Evolutionary conservation across 2,329 filamentous ascomycete species (phyloP).

Genomic region (Aspergillus phoenicis): DNA sequence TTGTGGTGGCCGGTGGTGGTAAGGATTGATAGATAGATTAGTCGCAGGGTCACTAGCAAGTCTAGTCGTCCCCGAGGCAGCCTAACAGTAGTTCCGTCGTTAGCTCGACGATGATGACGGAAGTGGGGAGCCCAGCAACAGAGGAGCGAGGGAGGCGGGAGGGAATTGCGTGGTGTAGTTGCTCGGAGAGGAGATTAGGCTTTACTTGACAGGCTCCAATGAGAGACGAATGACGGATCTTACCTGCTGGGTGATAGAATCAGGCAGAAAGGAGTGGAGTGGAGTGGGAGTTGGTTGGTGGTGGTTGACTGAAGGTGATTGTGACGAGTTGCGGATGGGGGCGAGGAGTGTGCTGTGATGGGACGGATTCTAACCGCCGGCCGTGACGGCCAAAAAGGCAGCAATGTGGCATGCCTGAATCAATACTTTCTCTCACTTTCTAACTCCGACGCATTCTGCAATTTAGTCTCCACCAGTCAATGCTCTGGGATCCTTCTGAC

Average conservation of each 20-base stretch:
- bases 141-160: neutral
- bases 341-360: neutral
- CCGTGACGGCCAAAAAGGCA: conserved; percentile 1
- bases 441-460: too few relatives aligned
- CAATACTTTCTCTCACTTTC: too few relatives aligned
- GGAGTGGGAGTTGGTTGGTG: neutral
- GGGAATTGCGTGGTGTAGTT: neutral
- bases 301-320: neutral
- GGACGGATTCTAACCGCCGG: conserved; percentile 4
- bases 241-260: neutral
- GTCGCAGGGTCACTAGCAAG: neutral
- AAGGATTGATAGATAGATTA: conserved; percentile 3
- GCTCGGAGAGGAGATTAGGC: neutral
- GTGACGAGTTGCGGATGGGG: neutral
- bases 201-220: neutral
- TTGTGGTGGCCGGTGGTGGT: conserved; percentile 1
- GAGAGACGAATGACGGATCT: neutral
- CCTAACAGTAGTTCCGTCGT: conserved; percentile 5
- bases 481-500: neutral
- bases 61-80: conserved; percentile 4
- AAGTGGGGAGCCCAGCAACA: conserved; percentile 2
- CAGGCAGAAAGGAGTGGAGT: neutral
- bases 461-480: neutral
- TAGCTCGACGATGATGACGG: conserved; percentile 6
- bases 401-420: neutral